Percentiles rank a stretch among this genome's conserved stretches.
Conservation (phyloP, 768 basidiomycete species). For the Russula brevipes region DNA sequence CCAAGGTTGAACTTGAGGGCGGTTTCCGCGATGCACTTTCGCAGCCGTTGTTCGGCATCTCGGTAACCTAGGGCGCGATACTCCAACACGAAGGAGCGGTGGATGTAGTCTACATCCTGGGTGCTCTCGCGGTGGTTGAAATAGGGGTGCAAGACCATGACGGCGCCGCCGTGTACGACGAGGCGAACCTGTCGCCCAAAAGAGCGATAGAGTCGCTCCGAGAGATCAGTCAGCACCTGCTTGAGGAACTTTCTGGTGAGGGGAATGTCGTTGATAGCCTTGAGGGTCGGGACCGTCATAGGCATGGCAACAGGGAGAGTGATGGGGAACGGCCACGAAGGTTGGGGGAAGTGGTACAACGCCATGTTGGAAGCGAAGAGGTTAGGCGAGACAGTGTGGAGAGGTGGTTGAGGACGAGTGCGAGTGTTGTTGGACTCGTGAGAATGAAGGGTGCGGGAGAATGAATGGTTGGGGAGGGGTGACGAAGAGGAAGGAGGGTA, state of each 20-base stretch:
- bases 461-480: background rate
- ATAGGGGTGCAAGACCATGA: conserved; percentile 60
- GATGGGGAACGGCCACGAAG: background rate
- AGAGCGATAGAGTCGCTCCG: conserved; percentile 39
- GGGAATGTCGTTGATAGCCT: conserved; percentile 13
- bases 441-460: background rate
- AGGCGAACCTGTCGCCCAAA: conserved; percentile 55
- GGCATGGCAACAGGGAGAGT: background rate
- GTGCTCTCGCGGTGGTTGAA: conserved; percentile 47
- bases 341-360: background rate
- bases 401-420: background rate
- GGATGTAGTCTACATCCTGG: conserved; percentile 63
- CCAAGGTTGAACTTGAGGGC: conserved; percentile 49
- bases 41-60: conserved; percentile 53
- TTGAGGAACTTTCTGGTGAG: conserved; percentile 8
- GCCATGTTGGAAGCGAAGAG: background rate
- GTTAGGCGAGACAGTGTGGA: too few species aligned
- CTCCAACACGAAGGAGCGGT: conserved; percentile 55
- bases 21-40: conserved; percentile 51
- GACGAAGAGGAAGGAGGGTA: background rate
- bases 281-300: background rate
- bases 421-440: background rate
- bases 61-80: conserved; percentile 43
- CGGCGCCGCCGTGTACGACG: conserved; percentile 67
- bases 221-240: conserved; percentile 36